Conservation (phyloP, 2,329 filamentous ascomycete species). For the Incumbomyces delicatus region DNA sequence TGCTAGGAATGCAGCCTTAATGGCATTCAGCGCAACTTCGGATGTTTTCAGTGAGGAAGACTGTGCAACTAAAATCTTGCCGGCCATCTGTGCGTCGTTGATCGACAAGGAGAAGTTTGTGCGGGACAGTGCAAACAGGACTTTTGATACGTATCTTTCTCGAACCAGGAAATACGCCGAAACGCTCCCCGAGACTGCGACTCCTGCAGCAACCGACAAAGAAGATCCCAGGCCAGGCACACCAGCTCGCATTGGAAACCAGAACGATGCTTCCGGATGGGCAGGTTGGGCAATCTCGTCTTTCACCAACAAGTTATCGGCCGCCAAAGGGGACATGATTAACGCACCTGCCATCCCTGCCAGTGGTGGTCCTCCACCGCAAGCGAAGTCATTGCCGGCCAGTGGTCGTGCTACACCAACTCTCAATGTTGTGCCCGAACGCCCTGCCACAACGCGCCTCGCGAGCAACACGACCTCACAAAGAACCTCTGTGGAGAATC, state of each 20-base stretch:
- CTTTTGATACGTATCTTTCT: conserved; percentile 74
- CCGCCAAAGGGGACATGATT: conserved; percentile 79
- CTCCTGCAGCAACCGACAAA: conserved; percentile 55
- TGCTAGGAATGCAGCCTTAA: conserved; percentile 76
- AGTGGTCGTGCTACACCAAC: conserved; percentile 26
- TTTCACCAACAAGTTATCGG: conserved; percentile 86
- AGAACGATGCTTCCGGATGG: conserved; percentile 62
- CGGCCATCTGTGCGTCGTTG: conserved; percentile 70
- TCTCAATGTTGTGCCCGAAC: conserved; percentile 10
- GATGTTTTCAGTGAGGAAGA: conserved; percentile 88
- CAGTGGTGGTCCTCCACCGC: conserved; percentile 24
- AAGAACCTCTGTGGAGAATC: conserved; percentile 13
- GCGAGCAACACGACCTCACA: conserved; percentile 10
- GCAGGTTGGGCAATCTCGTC: conserved; percentile 97
- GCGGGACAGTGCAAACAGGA: conserved; percentile 83
- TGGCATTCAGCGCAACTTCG: conserved; percentile 74
- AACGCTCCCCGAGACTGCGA: conserved; percentile 67
- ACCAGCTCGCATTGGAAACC: conserved; percentile 61
- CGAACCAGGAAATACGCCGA: conserved; percentile 69
- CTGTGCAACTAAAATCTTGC: conserved; percentile 71
- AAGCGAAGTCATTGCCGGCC: conserved; percentile 42
- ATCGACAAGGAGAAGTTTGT: conserved; percentile 94
- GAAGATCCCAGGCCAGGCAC: conserved; percentile 32
- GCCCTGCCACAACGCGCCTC: conserved; percentile 7
- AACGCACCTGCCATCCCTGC: conserved; percentile 38